Base-by-base conservation (phyloP, 192 early-diverging fungal genomes). In the Backusella tuberculispora region DNA sequence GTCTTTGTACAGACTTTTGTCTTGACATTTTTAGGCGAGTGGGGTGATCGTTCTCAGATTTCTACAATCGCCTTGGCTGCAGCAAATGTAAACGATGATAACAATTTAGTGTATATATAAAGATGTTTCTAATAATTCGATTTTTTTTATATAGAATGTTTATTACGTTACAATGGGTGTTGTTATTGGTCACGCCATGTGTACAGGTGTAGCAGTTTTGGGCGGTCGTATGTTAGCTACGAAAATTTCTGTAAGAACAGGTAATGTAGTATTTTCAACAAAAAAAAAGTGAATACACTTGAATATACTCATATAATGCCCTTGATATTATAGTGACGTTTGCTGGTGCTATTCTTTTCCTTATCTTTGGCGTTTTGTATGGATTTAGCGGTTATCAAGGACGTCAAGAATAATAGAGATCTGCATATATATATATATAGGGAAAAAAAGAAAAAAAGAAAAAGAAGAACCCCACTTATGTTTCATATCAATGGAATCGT, bases 41-140 rank as follows among this genome's bases (percentile, higher is more conserved):
- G 97, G 96, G 97, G 96, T n/a, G 96, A 99, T 82, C 89, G 96
- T 37, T 96, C 95, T 72, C 97, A 99, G 83, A 94, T 98, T 74
- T 92, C 96, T 2, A 98, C 97, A 3, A 96, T 99, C 78, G 97
- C 96, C 34, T 83, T 99, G 71, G 96, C 95, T 56, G 96, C 96
- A 19, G 95, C 97, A n/a, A 88, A 91, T 74, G 89, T 90, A 86
- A 78, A 72, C 34, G 34, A 53, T 12, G 29, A 6, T 29, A 34
- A 24, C 67, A 0, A 14, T 47, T 76, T 38, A 66, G 37, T 45
- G 17, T 73, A 15, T 65, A 15, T 65, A 3, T 64, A 19, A n/a
- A 15, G n/a, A 40, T 44, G 12, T n/a, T 66, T 73, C 9, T 40
- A 19, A 14, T 40, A 26, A 41, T 63, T 73, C 41, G 43, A 29